Evolutionary conservation across 2,329 filamentous ascomycete species (phyloP).

Genomic region (Pseudogymnoascus sp.): DNA sequence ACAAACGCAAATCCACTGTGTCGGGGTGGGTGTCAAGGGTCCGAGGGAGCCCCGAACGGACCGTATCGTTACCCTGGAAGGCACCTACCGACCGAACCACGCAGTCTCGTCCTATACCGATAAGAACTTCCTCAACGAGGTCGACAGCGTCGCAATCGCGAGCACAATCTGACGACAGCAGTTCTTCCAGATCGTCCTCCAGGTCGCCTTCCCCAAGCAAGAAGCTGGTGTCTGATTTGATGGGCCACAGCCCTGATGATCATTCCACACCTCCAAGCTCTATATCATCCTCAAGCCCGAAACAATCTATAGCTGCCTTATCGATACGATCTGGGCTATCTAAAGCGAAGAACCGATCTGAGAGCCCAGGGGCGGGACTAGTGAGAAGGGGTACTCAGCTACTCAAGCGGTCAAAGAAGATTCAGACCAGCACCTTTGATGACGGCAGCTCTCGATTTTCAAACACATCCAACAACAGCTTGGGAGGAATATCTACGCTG

Average conservation of each 20-base stretch:
- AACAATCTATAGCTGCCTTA: slow-evolving; percentile 18
- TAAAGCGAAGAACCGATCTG: slow-evolving; percentile 17
- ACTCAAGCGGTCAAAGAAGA: slow-evolving; percentile 25
- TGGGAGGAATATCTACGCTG: slow-evolving; percentile 41
- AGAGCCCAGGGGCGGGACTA: slow-evolving; percentile 21
- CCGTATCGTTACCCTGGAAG: slow-evolving; percentile 27
- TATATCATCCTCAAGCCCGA: slow-evolving; percentile 16
- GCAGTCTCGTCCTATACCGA: slow-evolving; percentile 1
- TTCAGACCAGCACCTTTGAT: slow-evolving; percentile 28
- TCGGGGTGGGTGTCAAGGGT: slow-evolving; percentile 33
- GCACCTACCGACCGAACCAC: slow-evolving; percentile 18
- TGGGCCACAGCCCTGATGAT: slow-evolving; percentile 14
- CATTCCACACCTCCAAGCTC: slow-evolving; percentile 21
- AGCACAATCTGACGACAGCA: background rate
- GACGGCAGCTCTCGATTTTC: slow-evolving; percentile 25
- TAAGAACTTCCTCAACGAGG: background rate
- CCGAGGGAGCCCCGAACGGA: slow-evolving; percentile 23
- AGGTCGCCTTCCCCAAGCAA: slow-evolving; percentile 41
- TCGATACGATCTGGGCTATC: slow-evolving; percentile 18
- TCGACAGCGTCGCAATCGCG: background rate
- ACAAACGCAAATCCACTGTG: slow-evolving; percentile 30
- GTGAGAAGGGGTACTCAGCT: slow-evolving; percentile 20
- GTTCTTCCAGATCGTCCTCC: slow-evolving; percentile 29
- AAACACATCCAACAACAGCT: slow-evolving; percentile 31
- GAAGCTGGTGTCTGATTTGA: slow-evolving; percentile 19